Conservation (phyloP, 139 green algal genomes). For the Micractinium sp. region DNA sequence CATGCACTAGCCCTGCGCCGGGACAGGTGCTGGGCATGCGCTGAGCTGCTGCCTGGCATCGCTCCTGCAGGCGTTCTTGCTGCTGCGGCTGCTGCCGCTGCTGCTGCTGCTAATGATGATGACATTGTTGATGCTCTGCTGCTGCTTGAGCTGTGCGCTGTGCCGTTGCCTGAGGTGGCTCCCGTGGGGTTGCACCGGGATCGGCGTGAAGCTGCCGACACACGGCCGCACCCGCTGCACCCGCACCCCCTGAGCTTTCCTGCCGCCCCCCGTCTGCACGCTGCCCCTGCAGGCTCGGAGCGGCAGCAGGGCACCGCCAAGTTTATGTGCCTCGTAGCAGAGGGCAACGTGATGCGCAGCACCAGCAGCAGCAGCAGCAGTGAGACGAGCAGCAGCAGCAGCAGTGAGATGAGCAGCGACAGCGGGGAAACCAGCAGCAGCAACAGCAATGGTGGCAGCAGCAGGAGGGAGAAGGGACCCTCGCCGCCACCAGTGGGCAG, state of each 20-base stretch:
- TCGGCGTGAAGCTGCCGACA: no score
- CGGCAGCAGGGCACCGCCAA: not conserved
- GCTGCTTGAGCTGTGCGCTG: not conserved
- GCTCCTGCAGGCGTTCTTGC: no score
- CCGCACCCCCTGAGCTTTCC: not conserved
- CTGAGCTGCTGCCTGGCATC: no score
- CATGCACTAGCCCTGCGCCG: no score
- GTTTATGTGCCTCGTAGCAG: not conserved
- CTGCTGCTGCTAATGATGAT: no score
- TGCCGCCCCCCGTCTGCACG: no score
- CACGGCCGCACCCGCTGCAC: not conserved
- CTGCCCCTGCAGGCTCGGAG: slow-evolving; percentile 9
- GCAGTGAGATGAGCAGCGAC: not conserved
- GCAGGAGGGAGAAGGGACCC: not conserved
- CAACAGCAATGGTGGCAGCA: not conserved
- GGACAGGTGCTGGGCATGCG: no score
- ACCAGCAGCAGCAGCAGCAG: not conserved
- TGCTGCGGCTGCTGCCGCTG: no score
- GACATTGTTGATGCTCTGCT: not conserved
- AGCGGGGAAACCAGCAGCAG: not conserved
- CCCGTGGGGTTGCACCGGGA: not conserved
- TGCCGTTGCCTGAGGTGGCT: no score
- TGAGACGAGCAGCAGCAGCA: not conserved
- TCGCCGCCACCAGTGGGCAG: not conserved
- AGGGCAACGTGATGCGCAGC: not conserved